Conservation (phyloP, 1,284 basidiomycete genomes). For the Rhizoctonia solani region DNA sequence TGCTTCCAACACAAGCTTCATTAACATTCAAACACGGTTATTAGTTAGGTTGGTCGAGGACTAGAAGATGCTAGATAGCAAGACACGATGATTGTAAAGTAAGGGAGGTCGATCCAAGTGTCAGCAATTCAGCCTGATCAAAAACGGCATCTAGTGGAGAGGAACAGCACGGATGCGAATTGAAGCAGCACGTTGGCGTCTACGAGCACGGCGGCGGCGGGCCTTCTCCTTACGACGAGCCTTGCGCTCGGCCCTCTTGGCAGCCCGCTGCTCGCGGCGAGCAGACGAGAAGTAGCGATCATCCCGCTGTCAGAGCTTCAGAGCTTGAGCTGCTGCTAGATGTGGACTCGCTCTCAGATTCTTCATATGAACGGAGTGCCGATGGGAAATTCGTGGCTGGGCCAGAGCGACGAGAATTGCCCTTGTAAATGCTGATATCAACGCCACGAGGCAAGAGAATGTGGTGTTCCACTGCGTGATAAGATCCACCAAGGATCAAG, state of each 20-base stretch:
- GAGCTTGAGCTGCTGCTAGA: conserved; percentile 21
- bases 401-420: conserved; percentile 72
- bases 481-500: conserved; percentile 65
- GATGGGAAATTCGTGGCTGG: conserved; percentile 38
- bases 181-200: conserved; percentile 28
- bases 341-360: conserved; percentile 30
- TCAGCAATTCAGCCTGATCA: conserved; percentile 12
- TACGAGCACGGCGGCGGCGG: conserved; percentile 25
- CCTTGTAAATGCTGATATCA: conserved; percentile 74
- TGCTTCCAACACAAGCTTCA: conserved; percentile 31
- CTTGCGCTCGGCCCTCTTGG: conserved; percentile 31
- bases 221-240: conserved; percentile 23
- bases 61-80: conserved; percentile 4
- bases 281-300: conserved; percentile 21
- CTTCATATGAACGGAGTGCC: conserved; percentile 14
- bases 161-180: conserved; percentile 29
- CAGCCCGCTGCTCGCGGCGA: conserved; percentile 15
- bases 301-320: conserved; percentile 20
- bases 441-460: conserved; percentile 72
- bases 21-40: conserved; percentile 14
- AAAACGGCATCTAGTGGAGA: conserved; percentile 28
- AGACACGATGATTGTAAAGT: conserved; percentile 11
- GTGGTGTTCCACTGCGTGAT: conserved; percentile 75
- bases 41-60: conserved; percentile 26
- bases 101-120: conserved; percentile 22